Evolutionary conservation across 192 early-diverging fungal genomes (phyloP), one percentile per base, ranked within the genome.

Genomic region (Umbelopsis vinacea): DNA sequence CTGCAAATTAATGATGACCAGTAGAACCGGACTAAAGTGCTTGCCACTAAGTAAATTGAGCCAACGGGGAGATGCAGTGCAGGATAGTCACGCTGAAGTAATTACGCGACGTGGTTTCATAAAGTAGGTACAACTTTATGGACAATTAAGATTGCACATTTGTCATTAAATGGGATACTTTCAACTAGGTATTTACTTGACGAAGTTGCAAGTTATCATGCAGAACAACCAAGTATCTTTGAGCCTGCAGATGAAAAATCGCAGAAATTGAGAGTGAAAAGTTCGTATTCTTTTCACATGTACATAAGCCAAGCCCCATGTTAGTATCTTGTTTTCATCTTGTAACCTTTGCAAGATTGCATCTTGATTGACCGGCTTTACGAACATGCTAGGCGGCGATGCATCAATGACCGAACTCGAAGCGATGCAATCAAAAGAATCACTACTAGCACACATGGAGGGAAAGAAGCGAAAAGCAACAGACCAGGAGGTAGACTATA

Each of bases 81-180:
- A 93, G 77, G 96, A 97, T 82, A 86, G 85, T 73, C 96, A 97
- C 79, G 96, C 94, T 2, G 96, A 97, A 80, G 80, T 97, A 0
- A 75, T 97, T n/a, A 91, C 92, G 35, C 87, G 93, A 15, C 85
- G 96, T 57, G 86, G 85, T 24, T 88, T 97, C 68, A 73, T 92
- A 35, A 86, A 83, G 88, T 94, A 87, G 33, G 68, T 45, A 26
- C 52, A 40, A 45, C 9, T 37, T 24, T 71, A 24, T 57, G 33
- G 43, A 15, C 67, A 21, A n/a, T 63, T 47, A 47, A 66, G 63
- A 52, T 52, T 12, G 40, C 5, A 12, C 6, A 43, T 12, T 6
- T 11, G 11, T 7, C 2, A 11, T 12, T 43, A 43, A 37, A 52
- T 4, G 37, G 37, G 55, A 26, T 0, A 46, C 0, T 50, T 8